Percentiles rank a stretch among this genome's conserved stretches.
phyloP scores from a whole-genome alignment of 163 green algal genomes.

The Scenedesmus sp. region DNA sequence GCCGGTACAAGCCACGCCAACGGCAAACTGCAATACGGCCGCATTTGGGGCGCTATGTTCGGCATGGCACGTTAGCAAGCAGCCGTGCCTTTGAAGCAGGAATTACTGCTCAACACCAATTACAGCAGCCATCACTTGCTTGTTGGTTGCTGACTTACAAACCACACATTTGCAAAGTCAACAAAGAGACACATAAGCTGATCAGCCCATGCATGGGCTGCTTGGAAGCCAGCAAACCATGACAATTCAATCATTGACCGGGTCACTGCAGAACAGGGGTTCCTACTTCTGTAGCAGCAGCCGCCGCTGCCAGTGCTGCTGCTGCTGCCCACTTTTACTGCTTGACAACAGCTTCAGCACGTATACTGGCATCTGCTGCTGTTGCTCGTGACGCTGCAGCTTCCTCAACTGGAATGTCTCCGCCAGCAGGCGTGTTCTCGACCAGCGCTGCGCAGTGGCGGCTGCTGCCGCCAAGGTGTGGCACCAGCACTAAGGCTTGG shows the following conservation, averaged over 20 bases:
- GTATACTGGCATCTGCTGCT: background rate
- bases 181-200: no score
- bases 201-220: no score
- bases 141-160: no score
- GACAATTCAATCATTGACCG: background rate
- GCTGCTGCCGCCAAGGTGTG: constrained; percentile 10
- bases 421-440: no score
- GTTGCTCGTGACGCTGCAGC: background rate
- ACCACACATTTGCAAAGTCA: no score
- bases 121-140: no score
- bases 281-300: background rate
- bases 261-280: background rate
- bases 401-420: background rate
- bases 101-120: no score
- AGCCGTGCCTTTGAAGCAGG: no score
- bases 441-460: background rate
- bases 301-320: background rate
- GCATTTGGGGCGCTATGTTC: no score
- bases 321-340: background rate
- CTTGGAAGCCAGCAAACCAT: background rate
- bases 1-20: no score
- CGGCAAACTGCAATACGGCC: no score
- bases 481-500: constrained; percentile 18
- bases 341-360: background rate
- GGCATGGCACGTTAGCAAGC: no score